Percentiles rank a stretch among this genome's conserved stretches.
phyloP scores from a whole-genome alignment of 2,329 filamentous ascomycete genomes.

The Xenoacremonium recifei region DNA sequence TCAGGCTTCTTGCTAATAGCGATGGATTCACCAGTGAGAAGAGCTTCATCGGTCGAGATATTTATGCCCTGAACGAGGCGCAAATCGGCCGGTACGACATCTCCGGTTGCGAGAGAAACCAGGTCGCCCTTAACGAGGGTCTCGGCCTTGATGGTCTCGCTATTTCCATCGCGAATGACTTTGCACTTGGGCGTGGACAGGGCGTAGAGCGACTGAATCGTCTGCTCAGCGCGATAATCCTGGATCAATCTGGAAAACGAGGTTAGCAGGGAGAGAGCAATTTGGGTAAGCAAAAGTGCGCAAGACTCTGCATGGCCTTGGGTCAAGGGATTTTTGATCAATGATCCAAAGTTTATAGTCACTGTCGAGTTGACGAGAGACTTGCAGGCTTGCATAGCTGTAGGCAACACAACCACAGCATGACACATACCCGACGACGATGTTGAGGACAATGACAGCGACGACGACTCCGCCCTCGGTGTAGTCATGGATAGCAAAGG shows the following conservation, averaged over 20 bases:
- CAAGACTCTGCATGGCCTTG: no score
- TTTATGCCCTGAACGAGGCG: conserved; percentile 67
- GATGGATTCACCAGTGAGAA: conserved; percentile 71
- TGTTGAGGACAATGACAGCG: conserved; percentile 66
- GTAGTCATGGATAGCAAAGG: conserved; percentile 64
- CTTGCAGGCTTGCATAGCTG: conserved; percentile 1
- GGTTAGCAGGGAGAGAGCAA: conserved; percentile 20
- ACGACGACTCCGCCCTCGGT: conserved; percentile 63
- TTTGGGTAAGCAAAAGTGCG: neutral
- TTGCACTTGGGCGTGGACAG: conserved; percentile 59
- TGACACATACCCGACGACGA: conserved; percentile 61
- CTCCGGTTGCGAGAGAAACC: conserved; percentile 60
- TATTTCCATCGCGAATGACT: conserved; percentile 53
- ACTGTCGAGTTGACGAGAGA: no score
- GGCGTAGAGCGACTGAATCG: conserved; percentile 59
- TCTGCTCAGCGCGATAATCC: conserved; percentile 61
- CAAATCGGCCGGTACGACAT: conserved; percentile 69
- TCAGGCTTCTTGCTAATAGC: conserved; percentile 66
- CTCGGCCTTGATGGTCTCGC: conserved; percentile 53
- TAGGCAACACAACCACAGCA: conserved; percentile 8
- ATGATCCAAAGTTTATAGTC: no score
- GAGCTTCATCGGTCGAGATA: conserved; percentile 71
- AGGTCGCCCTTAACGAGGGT: conserved; percentile 65
- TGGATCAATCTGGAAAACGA: conserved; percentile 48
- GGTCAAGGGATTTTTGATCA: no score